These are phyloP conservation scores for Larix kaempferi DNA, from an alignment of 75 land plant species.

Conservation along the genomic window DNA sequence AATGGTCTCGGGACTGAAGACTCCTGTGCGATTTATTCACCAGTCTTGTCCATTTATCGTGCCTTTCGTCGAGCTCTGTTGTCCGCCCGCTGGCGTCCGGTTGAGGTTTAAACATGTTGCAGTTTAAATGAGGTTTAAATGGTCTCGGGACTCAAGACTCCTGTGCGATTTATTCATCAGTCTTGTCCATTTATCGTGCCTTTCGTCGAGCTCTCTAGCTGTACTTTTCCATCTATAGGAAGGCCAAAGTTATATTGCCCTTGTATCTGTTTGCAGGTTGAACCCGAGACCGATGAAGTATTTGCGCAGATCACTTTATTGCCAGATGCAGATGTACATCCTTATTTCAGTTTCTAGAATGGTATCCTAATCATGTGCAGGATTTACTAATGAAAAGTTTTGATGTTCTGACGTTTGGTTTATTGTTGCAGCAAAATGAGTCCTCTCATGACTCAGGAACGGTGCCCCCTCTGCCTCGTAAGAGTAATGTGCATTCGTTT, in stretches of 20 bases:
- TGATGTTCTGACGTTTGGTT: background rate
- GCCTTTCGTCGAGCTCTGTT: no score
- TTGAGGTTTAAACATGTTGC: no score
- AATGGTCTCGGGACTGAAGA: no score
- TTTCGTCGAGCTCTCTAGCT: background rate
- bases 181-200: no score
- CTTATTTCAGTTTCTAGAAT: background rate
- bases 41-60: no score
- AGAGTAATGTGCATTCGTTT: slow-evolving; percentile 19
- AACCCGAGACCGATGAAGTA: slow-evolving; percentile 47
- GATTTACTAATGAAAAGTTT: background rate
- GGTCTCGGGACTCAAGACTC: no score
- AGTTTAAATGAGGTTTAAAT: no score
- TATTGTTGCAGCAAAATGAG: slow-evolving; percentile 5
- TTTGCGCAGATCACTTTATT: slow-evolving; percentile 31
- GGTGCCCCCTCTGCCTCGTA: background rate
- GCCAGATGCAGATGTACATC: slow-evolving; percentile 26
- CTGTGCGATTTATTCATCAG: no score
- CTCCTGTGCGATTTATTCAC: no score
- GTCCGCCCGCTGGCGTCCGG: no score
- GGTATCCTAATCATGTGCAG: background rate
- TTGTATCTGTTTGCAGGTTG: slow-evolving; percentile 28
- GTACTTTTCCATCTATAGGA: background rate
- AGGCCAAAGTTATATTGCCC: background rate
- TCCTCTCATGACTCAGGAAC: background rate